Evolutionary conservation across 2,329 filamentous ascomycete species (phyloP), one percentile per base, ranked within the genome.

Genomic region (Alternaria incomplexa): DNA sequence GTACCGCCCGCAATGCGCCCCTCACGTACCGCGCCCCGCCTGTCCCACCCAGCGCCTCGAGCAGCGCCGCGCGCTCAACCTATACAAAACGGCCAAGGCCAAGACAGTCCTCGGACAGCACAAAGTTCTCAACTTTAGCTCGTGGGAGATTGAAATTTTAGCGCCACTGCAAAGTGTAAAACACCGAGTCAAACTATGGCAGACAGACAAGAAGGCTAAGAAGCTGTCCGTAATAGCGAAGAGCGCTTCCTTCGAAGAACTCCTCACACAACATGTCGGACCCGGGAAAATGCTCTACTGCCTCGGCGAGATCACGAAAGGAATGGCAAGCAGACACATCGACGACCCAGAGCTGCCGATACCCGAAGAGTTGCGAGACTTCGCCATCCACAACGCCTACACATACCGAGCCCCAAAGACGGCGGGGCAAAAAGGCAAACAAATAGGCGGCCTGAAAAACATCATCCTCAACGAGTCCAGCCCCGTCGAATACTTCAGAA

Each of bases 71-170:
- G 56, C 64, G 17, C 59, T 78, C 17, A 64, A 72, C 46, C 69
- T 77, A 23, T 76, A 75, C 70, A 73, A 73, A 58, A 72, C 70
- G 17, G 73, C 75, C 30, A 64, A 36, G 52, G 59, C 73, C 17
- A 70, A 63, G 55, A 73, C 70, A 10, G 56, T 64, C 9, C 56
- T 74, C 10, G 74, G 74, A 8, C 66, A 66, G 65, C 73, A 77
- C 65, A 76, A 75, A 45, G 22, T 75, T 5, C 30, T 77, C 5
- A 53, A 43, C 8, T 76, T 75, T 12, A 20, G 53, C 0, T 26
- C 15, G 4, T 77, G 73, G 50, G 7, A 63, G 0, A 3, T 63
- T 17, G 58, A 56, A 5, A 6, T 12, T 8, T 4, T 7, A 1
- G 11, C 64, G n/a, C 46, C 51, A 1, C 68, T 59, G 3, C 53